Evolutionary conservation across 2,329 filamentous ascomycete genomes (phyloP).

Genomic region (Bipolaris sorokiniana): DNA sequence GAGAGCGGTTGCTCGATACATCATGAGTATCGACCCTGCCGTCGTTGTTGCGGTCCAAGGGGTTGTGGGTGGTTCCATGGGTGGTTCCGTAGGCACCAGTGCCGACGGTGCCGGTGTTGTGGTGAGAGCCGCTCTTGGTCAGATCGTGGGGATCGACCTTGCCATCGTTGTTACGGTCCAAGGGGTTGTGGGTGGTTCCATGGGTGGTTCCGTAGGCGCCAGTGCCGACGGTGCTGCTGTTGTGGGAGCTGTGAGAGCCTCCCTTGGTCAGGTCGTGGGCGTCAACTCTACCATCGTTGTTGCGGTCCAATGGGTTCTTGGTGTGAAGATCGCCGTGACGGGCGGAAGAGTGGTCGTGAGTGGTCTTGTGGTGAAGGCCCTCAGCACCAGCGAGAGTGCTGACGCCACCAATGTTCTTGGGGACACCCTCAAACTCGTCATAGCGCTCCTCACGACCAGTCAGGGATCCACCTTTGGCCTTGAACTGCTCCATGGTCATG

Average conservation of each 20-base stretch:
- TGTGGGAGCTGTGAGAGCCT: not conserved
- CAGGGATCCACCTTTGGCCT: slow-evolving; percentile 60
- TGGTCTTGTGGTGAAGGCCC: slow-evolving; percentile 24
- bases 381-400: slow-evolving; percentile 26
- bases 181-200: slow-evolving; percentile 7
- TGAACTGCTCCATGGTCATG: slow-evolving; percentile 70
- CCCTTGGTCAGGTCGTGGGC: slow-evolving; percentile 14
- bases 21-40: slow-evolving; percentile 10
- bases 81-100: not conserved
- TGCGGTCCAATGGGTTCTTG: slow-evolving; percentile 16
- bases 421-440: slow-evolving; percentile 68
- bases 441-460: slow-evolving; percentile 62
- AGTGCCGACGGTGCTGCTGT: not conserved
- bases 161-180: slow-evolving; percentile 17
- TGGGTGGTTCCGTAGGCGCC: not conserved
- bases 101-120: not conserved
- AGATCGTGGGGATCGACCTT: slow-evolving; percentile 9
- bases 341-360: slow-evolving; percentile 18
- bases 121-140: slow-evolving; percentile 10
- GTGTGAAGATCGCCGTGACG: slow-evolving; percentile 29
- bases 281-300: slow-evolving; percentile 10
- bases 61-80: not conserved
- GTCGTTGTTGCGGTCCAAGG: slow-evolving; percentile 9
- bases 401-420: slow-evolving; percentile 55
- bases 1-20: slow-evolving; percentile 6